Percentiles rank a stretch among this genome's conserved stretches.
Evolutionary conservation across 2,329 filamentous ascomycete genomes (phyloP).

Genomic region (Cercospora berteroae): DNA sequence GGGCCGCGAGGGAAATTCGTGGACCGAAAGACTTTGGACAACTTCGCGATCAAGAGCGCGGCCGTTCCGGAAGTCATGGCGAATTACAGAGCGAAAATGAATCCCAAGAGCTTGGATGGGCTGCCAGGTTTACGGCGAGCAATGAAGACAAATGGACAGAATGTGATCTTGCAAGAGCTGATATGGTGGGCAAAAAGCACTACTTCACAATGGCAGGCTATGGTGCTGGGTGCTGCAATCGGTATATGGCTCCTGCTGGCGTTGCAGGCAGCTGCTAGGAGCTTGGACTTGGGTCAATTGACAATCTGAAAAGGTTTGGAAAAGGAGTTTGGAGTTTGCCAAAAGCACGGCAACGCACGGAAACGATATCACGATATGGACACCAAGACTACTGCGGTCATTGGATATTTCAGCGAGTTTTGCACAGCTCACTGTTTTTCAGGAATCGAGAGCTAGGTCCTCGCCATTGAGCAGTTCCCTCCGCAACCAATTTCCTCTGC

Average conservation of each 20-base stretch:
- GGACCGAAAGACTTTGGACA: conserved; percentile 57
- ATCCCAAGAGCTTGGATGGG: conserved; percentile 58
- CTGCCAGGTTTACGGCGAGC: conserved; percentile 58
- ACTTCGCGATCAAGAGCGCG: conserved; percentile 51
- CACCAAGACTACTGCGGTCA: too few relatives aligned
- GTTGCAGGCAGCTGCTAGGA: not conserved
- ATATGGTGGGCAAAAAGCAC: conserved; percentile 17
- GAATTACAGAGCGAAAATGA: conserved; percentile 58
- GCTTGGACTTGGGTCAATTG: not conserved
- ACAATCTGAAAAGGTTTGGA: not conserved
- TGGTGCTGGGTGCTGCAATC: conserved; percentile 27
- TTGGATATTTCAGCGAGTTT: too few relatives aligned
- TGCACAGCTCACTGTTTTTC: too few relatives aligned
- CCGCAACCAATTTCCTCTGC: too few relatives aligned
- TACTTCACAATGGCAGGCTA: conserved; percentile 27
- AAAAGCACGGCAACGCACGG: too few relatives aligned
- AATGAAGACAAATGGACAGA: conserved; percentile 51
- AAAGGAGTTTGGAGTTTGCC: not conserved
- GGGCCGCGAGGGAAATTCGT: conserved; percentile 42
- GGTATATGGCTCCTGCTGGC: conserved; percentile 15
- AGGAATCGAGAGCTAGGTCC: too few relatives aligned
- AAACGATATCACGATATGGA: not conserved
- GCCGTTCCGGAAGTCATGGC: conserved; percentile 49
- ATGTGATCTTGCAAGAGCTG: conserved; percentile 46
- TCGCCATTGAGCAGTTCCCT: too few relatives aligned